Conservation (phyloP, 1,284 basidiomycete genomes). For the Sphaerobolus stellatus region DNA sequence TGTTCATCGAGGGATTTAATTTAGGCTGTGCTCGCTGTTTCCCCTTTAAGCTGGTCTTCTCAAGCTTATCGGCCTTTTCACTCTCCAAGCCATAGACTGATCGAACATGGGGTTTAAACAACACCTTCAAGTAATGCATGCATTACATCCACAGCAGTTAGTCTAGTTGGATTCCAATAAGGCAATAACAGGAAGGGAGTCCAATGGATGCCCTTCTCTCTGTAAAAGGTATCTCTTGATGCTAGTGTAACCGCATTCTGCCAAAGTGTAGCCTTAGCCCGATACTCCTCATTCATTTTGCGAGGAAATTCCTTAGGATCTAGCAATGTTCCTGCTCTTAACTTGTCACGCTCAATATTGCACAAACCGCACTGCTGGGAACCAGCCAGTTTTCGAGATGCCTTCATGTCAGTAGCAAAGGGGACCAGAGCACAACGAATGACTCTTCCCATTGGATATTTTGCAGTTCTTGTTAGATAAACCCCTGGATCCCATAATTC, state of each 20-base stretch:
- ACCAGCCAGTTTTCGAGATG: slow-evolving; percentile 25
- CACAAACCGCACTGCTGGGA: slow-evolving; percentile 29
- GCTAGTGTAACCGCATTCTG: slow-evolving; percentile 16
- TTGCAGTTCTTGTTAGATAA: slow-evolving; percentile 22
- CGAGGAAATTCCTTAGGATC: neutral
- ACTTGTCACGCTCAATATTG: slow-evolving; percentile 14
- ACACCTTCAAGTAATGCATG: slow-evolving; percentile 36
- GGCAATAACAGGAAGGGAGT: slow-evolving; percentile 36
- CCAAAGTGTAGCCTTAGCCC: slow-evolving; percentile 15
- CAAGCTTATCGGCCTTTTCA: no score
- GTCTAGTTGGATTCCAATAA: slow-evolving; percentile 37
- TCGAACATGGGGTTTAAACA: no score
- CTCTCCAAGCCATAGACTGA: no score
- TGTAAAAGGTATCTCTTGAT: slow-evolving; percentile 17
- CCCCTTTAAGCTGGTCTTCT: no score
- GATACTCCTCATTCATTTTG: neutral
- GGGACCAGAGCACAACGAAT: slow-evolving; percentile 23
- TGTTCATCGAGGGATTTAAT: no score
- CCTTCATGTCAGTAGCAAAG: slow-evolving; percentile 31
- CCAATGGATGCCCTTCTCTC: slow-evolving; percentile 32
- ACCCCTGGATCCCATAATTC: slow-evolving; percentile 32
- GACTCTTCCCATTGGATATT: slow-evolving; percentile 18
- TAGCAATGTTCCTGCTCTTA: neutral
- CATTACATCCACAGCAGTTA: slow-evolving; percentile 36
- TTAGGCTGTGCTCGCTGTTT: no score